Evolutionary conservation across 2,329 filamentous ascomycete species (phyloP).

Genomic region (Fusarium neocosmosporiellum): DNA sequence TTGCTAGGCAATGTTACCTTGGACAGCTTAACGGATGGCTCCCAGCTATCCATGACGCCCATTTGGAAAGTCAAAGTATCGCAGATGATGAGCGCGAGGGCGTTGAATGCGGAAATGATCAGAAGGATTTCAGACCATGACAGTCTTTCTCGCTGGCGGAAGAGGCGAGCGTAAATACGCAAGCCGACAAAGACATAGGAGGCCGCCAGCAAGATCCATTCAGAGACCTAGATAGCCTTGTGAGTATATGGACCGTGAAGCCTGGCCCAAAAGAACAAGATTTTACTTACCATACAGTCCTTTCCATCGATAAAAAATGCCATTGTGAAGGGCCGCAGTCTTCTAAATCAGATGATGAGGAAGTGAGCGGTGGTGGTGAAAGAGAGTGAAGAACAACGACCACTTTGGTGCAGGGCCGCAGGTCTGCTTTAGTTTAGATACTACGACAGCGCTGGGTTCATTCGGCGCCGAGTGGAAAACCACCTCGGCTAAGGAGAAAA

Average conservation of each 20-base stretch:
- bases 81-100: conserved; percentile 49
- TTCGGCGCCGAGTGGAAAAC: neutral
- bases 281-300: conserved; percentile 34
- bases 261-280: neutral
- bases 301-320: conserved; percentile 37
- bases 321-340: conserved; percentile 16
- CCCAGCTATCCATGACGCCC: conserved; percentile 46
- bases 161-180: conserved; percentile 48
- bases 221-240: conserved; percentile 40
- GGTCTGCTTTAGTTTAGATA: conserved; percentile 15
- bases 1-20: conserved; percentile 32
- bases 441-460: neutral
- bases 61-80: conserved; percentile 48
- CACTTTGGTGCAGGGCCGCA: neutral
- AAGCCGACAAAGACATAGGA: conserved; percentile 45
- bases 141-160: conserved; percentile 45
- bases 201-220: conserved; percentile 47
- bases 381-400: neutral
- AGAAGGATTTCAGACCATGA: conserved; percentile 46
- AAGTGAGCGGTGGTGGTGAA: neutral
- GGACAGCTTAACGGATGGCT: conserved; percentile 45
- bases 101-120: conserved; percentile 44
- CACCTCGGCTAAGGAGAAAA: conserved; percentile 7
- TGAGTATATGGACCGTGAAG: conserved; percentile 2
- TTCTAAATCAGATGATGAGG: neutral